Conservation (phyloP, 352 stramenopile genomes). For the Pythium aphanidermatum region DNA sequence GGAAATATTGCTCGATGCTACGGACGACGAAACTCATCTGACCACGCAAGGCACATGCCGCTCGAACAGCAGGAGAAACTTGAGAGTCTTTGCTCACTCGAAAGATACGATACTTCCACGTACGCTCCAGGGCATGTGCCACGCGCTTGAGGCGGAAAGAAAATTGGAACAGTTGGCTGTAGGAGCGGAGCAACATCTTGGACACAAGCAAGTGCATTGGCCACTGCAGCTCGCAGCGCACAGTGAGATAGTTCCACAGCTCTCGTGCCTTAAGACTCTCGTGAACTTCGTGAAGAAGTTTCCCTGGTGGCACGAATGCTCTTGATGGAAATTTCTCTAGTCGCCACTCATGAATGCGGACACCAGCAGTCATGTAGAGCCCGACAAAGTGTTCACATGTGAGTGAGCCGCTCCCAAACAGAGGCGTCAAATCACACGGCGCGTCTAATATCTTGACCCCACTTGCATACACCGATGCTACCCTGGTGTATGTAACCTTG, state of each 20-base stretch:
- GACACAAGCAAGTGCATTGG: conserved; percentile 65
- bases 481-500: conserved; percentile 1
- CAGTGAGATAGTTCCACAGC: conserved; percentile 47
- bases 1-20: conserved; percentile 67
- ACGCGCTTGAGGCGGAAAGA: conserved; percentile 75
- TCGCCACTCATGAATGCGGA: conserved; percentile 38
- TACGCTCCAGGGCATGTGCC: conserved; percentile 51
- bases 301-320: conserved; percentile 20
- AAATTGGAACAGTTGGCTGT: conserved; percentile 74
- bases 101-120: conserved; percentile 47
- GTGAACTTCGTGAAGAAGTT: conserved; percentile 29
- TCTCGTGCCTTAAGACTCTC: conserved; percentile 35
- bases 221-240: conserved; percentile 52
- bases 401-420: conserved; percentile 17
- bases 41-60: conserved; percentile 33
- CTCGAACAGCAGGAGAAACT: conserved; percentile 3
- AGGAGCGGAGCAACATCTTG: conserved; percentile 42
- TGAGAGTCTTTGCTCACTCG: conserved; percentile 22
- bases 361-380: conserved; percentile 29
- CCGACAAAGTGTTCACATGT: conserved; percentile 50
- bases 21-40: conserved; percentile 76
- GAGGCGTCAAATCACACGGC: conserved; percentile 4
- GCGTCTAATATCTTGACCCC: conserved; percentile 5
- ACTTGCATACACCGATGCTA: conserved; percentile 7
- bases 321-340: conserved; percentile 51